A percentile compares a stretch with the other conserved stretches of the same genome.
These are phyloP conservation scores for Alternaria arborescens DNA, from an alignment of 2,329 filamentous ascomycete genomes.

Conservation along the genomic window DNA sequence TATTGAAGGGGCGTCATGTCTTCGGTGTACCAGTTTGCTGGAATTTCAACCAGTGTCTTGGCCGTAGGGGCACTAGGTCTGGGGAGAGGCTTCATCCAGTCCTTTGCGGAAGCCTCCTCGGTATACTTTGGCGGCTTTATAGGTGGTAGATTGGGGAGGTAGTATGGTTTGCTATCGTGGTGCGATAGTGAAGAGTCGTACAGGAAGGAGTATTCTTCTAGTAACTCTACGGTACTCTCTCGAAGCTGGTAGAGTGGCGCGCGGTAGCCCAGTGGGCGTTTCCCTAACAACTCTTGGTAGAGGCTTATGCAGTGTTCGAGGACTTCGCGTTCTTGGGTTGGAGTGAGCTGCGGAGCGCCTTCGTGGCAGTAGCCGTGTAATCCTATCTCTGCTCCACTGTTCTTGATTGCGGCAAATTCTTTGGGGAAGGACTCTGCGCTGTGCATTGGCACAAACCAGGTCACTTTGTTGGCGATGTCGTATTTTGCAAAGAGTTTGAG, in stretches of 20 bases:
- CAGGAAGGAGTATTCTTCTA: constrained; percentile 60
- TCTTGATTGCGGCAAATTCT: constrained; percentile 60
- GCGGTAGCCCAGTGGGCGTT: constrained; percentile 59
- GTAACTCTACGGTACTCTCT: constrained; percentile 58
- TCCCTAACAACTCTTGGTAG: constrained; percentile 55
- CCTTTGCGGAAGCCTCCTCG: constrained; percentile 45
- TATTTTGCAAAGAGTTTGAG: constrained; percentile 64
- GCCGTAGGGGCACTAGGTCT: constrained; percentile 29
- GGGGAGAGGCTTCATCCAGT: constrained; percentile 58
- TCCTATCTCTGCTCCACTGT: constrained; percentile 63
- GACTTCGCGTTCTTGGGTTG: constrained; percentile 60
- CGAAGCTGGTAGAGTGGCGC: constrained; percentile 62
- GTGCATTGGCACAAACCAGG: constrained; percentile 69
- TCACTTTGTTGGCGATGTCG: constrained; percentile 61
- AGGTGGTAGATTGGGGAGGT: constrained; percentile 53
- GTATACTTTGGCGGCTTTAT: constrained; percentile 55
- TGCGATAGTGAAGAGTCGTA: constrained; percentile 62
- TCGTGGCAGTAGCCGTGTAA: constrained; percentile 62
- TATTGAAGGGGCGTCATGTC: constrained; percentile 62
- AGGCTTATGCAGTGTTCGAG: constrained; percentile 59
- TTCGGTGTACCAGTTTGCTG: constrained; percentile 62
- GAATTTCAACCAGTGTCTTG: constrained; percentile 57
- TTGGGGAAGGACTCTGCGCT: constrained; percentile 65
- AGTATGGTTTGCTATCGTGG: constrained; percentile 61
- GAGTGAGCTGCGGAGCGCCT: constrained; percentile 57